Percentiles rank a stretch among this genome's conserved stretches.
These are phyloP conservation scores for Fremontodendron californicum DNA, from an alignment of 345 rosid species.

Conservation along the genomic window DNA sequence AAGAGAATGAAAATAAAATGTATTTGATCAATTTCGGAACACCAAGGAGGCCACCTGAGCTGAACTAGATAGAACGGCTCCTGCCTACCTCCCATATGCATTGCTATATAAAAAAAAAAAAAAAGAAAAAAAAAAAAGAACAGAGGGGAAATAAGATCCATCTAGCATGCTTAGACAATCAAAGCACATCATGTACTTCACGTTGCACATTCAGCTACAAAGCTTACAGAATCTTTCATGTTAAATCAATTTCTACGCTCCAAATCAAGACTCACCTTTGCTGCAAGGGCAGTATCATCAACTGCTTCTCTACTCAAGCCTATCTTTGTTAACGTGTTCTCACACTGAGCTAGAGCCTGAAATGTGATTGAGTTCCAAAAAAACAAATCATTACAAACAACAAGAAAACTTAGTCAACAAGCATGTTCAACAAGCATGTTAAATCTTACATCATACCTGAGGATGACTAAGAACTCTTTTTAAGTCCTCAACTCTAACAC, in stretches of 20 bases:
- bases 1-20: slow-evolving; percentile 2
- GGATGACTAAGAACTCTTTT: slow-evolving; percentile 96
- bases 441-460: slow-evolving; percentile 48
- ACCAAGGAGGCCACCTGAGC: neutral
- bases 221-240: neutral
- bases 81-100: neutral
- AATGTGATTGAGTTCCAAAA: neutral
- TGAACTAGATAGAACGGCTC: slow-evolving; percentile 1
- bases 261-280: slow-evolving; percentile 52
- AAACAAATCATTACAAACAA: neutral
- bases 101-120: neutral
- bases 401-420: neutral
- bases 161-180: neutral
- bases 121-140: too few relatives aligned
- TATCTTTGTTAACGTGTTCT: slow-evolving; percentile 72
- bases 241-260: neutral
- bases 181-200: neutral
- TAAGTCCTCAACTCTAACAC: slow-evolving; percentile 73
- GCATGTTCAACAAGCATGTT: neutral
- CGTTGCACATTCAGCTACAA: neutral
- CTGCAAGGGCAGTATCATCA: slow-evolving; percentile 98
- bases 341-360: slow-evolving; percentile 98
- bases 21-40: neutral
- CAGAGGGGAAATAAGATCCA: neutral
- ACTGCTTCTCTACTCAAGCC: slow-evolving; percentile 87